Evolutionary conservation across 495 filamentous ascomycete genomes (phyloP).

Genomic region (Thermothielavioides terrestris): DNA sequence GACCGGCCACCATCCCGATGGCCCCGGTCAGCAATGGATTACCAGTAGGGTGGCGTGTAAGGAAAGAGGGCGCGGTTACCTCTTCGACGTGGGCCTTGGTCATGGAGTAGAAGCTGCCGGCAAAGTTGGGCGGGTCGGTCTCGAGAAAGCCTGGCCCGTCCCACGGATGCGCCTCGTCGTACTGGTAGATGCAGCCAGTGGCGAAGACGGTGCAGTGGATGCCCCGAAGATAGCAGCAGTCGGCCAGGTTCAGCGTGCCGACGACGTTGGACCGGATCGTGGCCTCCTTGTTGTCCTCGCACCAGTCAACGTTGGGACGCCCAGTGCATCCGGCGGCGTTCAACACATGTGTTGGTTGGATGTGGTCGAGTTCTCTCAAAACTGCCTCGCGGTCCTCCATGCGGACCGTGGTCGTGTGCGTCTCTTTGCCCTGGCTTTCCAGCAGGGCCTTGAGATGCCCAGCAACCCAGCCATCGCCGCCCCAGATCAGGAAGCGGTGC

Average conservation of each 20-base stretch:
- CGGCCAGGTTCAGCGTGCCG: constrained; percentile 53
- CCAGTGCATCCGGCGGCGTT: constrained; percentile 60
- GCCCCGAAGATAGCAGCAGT: constrained; percentile 46
- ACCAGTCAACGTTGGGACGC: constrained; percentile 63
- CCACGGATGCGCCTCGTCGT: constrained; percentile 49
- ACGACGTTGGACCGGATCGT: constrained; percentile 57
- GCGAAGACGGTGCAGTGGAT: constrained; percentile 58
- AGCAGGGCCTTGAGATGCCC: constrained; percentile 55
- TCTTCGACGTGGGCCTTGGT: constrained; percentile 58
- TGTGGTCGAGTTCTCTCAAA: constrained; percentile 43
- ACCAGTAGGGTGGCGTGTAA: neutral
- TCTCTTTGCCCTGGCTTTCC: constrained; percentile 52
- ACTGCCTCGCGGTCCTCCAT: constrained; percentile 55
- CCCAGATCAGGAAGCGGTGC: constrained; percentile 51
- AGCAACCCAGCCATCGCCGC: constrained; percentile 55
- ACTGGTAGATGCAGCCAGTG: constrained; percentile 57
- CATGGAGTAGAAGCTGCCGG: constrained; percentile 56
- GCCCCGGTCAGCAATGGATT: neutral
- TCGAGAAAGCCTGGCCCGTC: constrained; percentile 52
- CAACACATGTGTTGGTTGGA: constrained; percentile 55
- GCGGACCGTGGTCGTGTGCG: constrained; percentile 47
- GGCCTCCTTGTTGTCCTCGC: constrained; percentile 56
- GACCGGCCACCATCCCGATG: neutral
- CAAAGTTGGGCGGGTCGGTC: constrained; percentile 56
- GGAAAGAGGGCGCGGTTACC: constrained; percentile 21